Base-by-base conservation (phyloP, 2,329 filamentous ascomycete genomes). In the Fusarium algeriense region DNA sequence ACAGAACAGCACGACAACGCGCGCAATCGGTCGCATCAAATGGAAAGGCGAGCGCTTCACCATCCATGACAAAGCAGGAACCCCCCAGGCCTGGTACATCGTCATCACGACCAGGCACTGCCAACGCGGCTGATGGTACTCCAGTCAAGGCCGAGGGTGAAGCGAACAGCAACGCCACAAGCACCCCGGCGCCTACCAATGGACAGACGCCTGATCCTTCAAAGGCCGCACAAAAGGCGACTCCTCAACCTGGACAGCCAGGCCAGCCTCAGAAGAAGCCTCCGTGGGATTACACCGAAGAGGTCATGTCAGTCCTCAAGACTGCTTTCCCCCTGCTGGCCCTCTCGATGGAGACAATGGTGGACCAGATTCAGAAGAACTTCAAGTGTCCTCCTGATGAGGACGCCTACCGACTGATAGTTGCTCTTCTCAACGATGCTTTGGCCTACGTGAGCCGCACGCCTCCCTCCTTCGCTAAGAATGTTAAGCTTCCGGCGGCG, bases 311-410 rank as follows among this genome's bases (percentile, higher is more conserved):
- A 37, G 93, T 94, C 34, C 90, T 99, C 58, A 98, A 99, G 86
- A 98, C 96, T 10, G 95, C 95, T 0, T 99, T 98, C 85, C 96
- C 96, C 28, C 87, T 99, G 20, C 88, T 99, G 75, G 96, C 97
- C 13, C 85, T 98, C 45, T 98, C 95, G 0, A 98, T 99, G 96
- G 96, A 99, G 83, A 97, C 95, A 0, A 99, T 98, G 94, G 95
- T 98, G 34, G 96, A 99, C 79, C 95, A 98, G 82, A 97, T 99
- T 64, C 93, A 96, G 81, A 98, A 98, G 85, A 92, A 98, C 82
- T 99, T 99, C 88, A 99, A 99, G 83, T 98, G 96, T 77, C 95
- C 95, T 17, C 95, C 95, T 0, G 96, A 99, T 76, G 96, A 99
- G 80, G 96, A 99, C 83, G 97, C 96, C 4, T 98, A 98, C 81